These are phyloP conservation scores for Kodamaea nitidulidarum DNA, from an alignment of 805 yeast genomes.

Conservation along the genomic window DNA sequence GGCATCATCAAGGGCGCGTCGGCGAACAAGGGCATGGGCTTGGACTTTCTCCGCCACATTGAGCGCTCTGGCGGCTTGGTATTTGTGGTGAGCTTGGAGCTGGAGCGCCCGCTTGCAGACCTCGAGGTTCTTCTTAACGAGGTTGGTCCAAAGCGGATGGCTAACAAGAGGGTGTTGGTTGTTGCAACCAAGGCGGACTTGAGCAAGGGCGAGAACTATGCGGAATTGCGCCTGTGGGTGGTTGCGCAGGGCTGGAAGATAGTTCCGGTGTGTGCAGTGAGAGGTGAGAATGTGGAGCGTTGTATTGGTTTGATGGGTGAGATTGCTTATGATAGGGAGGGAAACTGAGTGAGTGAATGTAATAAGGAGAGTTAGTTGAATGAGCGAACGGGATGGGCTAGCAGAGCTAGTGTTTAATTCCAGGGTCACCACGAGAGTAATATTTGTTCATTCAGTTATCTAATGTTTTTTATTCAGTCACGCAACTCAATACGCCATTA, in stretches of 20 bases:
- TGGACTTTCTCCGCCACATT: conserved; percentile 86
- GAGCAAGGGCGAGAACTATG: conserved; percentile 48
- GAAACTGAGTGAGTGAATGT: background rate
- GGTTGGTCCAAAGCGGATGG: conserved; percentile 60
- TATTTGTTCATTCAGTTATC: too few relatives aligned
- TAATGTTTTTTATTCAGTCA: too few relatives aligned
- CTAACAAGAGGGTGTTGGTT: conserved; percentile 61
- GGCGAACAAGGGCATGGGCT: conserved; percentile 84
- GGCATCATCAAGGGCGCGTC: conserved; percentile 91
- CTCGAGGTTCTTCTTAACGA: conserved; percentile 61
- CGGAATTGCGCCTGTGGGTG: conserved; percentile 43
- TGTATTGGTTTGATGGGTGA: conserved; percentile 72
- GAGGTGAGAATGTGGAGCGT: conserved; percentile 65
- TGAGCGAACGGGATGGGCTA: background rate
- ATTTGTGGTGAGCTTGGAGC: conserved; percentile 77
- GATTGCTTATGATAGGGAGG: too few relatives aligned
- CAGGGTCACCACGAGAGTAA: too few relatives aligned
- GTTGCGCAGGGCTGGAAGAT: conserved; percentile 53
- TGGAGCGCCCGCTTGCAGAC: conserved; percentile 62
- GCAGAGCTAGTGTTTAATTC: background rate
- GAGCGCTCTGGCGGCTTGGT: conserved; percentile 89
- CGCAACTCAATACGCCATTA: too few relatives aligned
- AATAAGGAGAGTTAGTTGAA: background rate
- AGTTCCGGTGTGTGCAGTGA: conserved; percentile 81
- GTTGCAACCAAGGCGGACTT: conserved; percentile 95